These are phyloP conservation scores for Centrapalus pauciflorus DNA, from an alignment of 129 eudicot genomes.

Conservation along the genomic window DNA sequence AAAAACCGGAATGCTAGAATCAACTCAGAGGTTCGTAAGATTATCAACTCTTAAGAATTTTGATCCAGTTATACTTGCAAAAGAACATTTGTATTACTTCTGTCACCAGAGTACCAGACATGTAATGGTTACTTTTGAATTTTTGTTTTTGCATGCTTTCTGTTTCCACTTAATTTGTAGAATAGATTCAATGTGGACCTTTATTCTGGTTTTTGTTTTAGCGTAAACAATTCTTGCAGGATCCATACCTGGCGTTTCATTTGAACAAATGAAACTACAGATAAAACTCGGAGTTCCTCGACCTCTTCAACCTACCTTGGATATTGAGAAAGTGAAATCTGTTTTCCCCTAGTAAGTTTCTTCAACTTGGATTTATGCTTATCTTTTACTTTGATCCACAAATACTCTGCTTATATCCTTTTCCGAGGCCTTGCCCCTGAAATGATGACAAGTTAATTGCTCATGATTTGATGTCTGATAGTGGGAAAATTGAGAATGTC, in stretches of 20 bases:
- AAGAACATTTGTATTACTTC: too few relatives aligned
- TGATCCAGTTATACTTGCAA: too few relatives aligned
- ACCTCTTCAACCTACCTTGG: conserved; percentile 68
- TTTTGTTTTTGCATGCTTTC: too few relatives aligned
- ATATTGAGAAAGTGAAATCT: conserved; percentile 82
- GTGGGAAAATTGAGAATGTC: conserved; percentile 68
- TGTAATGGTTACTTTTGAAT: too few relatives aligned
- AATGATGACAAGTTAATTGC: background rate
- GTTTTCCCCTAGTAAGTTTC: conserved; percentile 89
- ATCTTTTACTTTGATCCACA: background rate
- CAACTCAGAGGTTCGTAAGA: too few relatives aligned
- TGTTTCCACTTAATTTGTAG: too few relatives aligned
- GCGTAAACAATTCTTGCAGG: conserved; percentile 41
- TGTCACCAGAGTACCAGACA: too few relatives aligned
- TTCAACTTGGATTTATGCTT: background rate
- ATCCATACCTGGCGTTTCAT: conserved; percentile 85
- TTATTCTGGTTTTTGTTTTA: background rate
- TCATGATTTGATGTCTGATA: conserved; percentile 15
- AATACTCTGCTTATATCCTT: background rate
- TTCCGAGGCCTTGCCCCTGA: too few relatives aligned
- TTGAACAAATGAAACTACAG: conserved; percentile 83
- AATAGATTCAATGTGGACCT: background rate
- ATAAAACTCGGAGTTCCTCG: conserved; percentile 89
- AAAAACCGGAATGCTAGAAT: too few relatives aligned
- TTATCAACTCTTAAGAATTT: too few relatives aligned